Evolutionary conservation across 495 filamentous ascomycete genomes (phyloP).

Genomic region (Hypomontagnella monticulosa): DNA sequence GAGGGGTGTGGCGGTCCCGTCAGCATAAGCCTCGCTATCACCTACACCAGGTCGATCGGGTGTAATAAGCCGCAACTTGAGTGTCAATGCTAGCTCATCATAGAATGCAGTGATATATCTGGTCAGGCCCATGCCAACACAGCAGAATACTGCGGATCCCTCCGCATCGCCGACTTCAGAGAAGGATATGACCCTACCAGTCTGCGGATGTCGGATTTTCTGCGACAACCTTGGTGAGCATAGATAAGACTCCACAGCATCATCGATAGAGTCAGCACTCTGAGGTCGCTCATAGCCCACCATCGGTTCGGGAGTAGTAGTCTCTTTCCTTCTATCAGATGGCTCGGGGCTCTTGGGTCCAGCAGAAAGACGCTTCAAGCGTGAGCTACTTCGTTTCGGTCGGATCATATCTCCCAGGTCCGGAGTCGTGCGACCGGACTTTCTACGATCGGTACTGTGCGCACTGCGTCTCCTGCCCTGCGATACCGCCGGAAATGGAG

Average conservation of each 20-base stretch:
- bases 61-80: conserved; percentile 91
- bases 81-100: conserved; percentile 89
- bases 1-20: conserved; percentile 83
- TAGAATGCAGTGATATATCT: conserved; percentile 98
- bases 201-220: conserved; percentile 83
- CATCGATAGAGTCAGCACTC: conserved; percentile 87
- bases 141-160: conserved; percentile 93
- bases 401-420: conserved; percentile 51
- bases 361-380: conserved; percentile 57
- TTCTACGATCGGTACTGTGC: conserved; percentile 53
- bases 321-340: conserved; percentile 43
- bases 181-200: conserved; percentile 89
- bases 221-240: conserved; percentile 85
- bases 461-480: conserved; percentile 61
- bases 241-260: conserved; percentile 86
- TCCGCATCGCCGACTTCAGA: conserved; percentile 95
- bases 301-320: conserved; percentile 44
- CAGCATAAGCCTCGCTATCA: conserved; percentile 84
- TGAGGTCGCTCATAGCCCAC: conserved; percentile 69
- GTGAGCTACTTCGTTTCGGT: conserved; percentile 58
- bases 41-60: conserved; percentile 94
- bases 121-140: conserved; percentile 97
- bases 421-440: conserved; percentile 53
- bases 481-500: conserved; percentile 73
- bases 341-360: conserved; percentile 52